Percentiles rank a stretch among this genome's conserved stretches.
These are phyloP conservation scores for Colletotrichum zoysiae DNA, from an alignment of 2,329 filamentous ascomycete species.

Conservation along the genomic window DNA sequence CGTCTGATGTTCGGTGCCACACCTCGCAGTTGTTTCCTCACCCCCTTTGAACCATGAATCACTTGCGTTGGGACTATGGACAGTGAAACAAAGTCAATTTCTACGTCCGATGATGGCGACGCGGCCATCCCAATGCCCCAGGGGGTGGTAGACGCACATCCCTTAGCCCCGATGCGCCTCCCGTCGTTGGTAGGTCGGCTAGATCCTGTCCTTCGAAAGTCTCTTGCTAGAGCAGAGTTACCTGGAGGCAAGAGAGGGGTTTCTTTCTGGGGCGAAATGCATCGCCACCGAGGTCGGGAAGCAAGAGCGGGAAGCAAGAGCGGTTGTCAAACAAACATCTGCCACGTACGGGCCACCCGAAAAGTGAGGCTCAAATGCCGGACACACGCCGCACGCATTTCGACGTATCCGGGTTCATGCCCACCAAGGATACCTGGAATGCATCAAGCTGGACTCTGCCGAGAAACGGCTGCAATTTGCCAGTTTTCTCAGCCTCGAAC, in stretches of 20 bases:
- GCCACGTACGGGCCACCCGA: neutral
- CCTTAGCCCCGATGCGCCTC: neutral
- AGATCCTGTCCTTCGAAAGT: neutral
- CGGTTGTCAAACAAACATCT: neutral
- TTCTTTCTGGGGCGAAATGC: neutral
- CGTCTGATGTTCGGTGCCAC: constrained; percentile 3
- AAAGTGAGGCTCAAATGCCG: neutral
- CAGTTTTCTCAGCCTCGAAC: neutral
- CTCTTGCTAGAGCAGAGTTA: neutral
- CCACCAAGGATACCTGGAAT: neutral
- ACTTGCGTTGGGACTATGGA: neutral
- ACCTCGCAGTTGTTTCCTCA: neutral
- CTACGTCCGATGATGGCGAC: neutral
- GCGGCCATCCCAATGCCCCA: neutral
- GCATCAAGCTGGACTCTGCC: neutral
- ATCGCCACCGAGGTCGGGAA: neutral
- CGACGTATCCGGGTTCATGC: neutral
- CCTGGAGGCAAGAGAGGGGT: neutral
- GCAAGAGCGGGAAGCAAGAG: neutral
- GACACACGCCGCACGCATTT: neutral
- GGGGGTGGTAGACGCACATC: neutral
- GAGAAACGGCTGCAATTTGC: neutral
- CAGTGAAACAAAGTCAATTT: constrained; percentile 2
- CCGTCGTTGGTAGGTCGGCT: neutral
- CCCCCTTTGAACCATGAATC: neutral